phyloP scores from a whole-genome alignment of 2,329 filamentous ascomycete species.

The Tolypocladium sp. region DNA sequence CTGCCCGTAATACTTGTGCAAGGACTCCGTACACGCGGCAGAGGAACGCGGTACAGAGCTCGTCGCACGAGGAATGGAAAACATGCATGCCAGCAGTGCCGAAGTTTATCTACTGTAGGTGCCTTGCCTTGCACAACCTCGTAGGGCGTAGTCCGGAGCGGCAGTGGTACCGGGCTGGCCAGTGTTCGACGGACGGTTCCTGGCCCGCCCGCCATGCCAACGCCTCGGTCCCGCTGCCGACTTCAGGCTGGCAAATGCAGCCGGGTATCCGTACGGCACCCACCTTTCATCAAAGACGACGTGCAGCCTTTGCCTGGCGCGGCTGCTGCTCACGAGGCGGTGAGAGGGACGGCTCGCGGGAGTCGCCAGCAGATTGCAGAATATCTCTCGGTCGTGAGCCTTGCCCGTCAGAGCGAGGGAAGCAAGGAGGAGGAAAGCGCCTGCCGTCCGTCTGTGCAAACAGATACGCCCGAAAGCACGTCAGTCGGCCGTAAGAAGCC shows the following conservation, averaged over 20 bases:
- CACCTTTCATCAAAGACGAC: neutral
- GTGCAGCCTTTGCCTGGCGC: neutral
- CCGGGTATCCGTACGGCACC: neutral
- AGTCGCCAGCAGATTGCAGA: neutral
- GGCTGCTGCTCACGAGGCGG: neutral
- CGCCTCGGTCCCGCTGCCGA: neutral
- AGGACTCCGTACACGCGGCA: neutral
- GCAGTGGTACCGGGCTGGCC: neutral
- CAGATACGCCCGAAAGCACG: no score
- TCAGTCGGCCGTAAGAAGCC: neutral
- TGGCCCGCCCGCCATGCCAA: neutral
- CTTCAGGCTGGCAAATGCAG: neutral
- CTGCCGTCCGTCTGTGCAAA: neutral
- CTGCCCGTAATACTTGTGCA: neutral
- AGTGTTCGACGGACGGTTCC: neutral
- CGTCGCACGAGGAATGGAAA: neutral
- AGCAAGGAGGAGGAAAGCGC: neutral
- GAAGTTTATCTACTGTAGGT: no score
- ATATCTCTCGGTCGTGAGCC: neutral
- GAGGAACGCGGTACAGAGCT: neutral
- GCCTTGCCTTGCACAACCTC: neutral
- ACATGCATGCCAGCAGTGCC: neutral
- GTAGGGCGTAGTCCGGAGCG: neutral
- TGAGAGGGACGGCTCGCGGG: neutral
- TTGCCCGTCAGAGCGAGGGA: no score